Base-by-base conservation (phyloP, 768 basidiomycete genomes). In the Cantharellus anzutake region DNA sequence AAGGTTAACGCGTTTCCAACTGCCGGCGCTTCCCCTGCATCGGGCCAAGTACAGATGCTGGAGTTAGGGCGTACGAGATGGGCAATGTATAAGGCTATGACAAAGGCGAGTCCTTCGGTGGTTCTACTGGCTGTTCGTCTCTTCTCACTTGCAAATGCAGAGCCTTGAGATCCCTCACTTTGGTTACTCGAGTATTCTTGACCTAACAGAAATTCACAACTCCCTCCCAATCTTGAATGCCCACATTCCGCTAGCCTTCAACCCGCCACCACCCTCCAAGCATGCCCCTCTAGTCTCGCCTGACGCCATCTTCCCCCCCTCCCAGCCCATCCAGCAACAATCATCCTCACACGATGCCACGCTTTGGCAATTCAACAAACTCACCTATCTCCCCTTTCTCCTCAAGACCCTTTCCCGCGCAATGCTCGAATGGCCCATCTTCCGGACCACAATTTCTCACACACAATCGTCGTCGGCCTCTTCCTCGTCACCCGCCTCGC, bases 1-100 rank as follows among this genome's bases (percentile, higher is more conserved):
- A 29, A 48, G 44, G 29, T 48, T 11, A 48, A 48, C 1, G 11
- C 44, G 29, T 29, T 48, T 48, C 44, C 63, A 41, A 53, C 56
- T 3, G 48, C 50, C 29, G 58, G 52, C 34, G 42, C 51, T 40
- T 55, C 64, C 3, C 59, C 59, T 40, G 56, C 60, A 34, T 65
- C 60, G 48, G 61, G 16, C 64, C 75, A 51, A 37, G 61, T 55
- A 44, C 53, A 48, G 60, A 60, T 42, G 5, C 78, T 89, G 2
- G 86, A 86, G 58, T 74, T 92, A 35, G 82, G 81, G 3, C 73
- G 86, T 63, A 88, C 86, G 11, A 74, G 89, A 59, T 79, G 81
- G 66, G 81, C 80, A 5, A 93, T 92, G 89, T 92, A 81, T 82
- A 86, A 86, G 64, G 84, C 86, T 2, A 92, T 92, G 89, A 78